Percentiles rank a stretch among this genome's conserved stretches.
Evolutionary conservation across 192 early-diverging fungal species (phyloP).

Genomic region (Coemansia aciculifera): DNA sequence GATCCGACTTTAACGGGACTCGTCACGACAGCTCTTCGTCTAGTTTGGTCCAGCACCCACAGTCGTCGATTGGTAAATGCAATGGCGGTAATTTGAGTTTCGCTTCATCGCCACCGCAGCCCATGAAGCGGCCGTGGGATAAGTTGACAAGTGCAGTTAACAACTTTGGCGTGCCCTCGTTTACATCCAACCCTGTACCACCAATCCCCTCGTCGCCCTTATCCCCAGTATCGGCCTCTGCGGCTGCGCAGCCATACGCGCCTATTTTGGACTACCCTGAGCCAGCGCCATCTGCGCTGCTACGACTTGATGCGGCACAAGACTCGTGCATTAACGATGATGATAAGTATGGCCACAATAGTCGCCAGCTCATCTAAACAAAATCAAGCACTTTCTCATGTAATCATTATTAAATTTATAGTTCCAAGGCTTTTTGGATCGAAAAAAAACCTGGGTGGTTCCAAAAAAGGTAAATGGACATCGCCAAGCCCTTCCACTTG

Average conservation of each 20-base stretch:
- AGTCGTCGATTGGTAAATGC: background rate
- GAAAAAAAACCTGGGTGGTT: no score
- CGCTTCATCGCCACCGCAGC: background rate
- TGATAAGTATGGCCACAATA: background rate
- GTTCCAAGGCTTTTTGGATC: no score
- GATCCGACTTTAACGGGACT: background rate
- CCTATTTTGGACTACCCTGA: background rate
- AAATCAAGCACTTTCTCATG: background rate
- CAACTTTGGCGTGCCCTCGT: background rate
- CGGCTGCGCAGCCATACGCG: background rate
- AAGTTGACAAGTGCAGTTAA: background rate
- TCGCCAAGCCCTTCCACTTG: no score
- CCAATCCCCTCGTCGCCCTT: background rate
- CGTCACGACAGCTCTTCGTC: background rate
- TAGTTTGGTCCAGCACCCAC: background rate
- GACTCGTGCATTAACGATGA: background rate
- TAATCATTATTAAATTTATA: background rate
- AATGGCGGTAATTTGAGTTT: no score
- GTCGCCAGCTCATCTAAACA: background rate
- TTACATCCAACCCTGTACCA: background rate
- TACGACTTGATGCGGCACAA: background rate
- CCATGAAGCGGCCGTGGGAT: background rate
- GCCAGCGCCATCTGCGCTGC: background rate
- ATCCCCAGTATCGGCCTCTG: background rate
- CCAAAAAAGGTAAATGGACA: no score